Evolutionary conservation across 2,329 filamentous ascomycete genomes (phyloP).

Genomic region (Cladosporium sphaerospermum): DNA sequence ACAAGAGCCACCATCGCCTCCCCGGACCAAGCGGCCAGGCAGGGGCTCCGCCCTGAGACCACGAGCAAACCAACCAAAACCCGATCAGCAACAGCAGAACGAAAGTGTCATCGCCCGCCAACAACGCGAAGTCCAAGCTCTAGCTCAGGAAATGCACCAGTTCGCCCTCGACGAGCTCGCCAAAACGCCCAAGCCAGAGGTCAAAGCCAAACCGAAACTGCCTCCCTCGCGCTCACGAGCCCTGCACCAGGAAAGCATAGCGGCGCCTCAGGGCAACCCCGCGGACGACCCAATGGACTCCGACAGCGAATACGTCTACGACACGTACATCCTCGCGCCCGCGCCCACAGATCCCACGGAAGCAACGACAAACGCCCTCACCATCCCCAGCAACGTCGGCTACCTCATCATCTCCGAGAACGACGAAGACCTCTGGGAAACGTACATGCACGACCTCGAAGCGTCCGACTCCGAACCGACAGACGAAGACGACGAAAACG

Average conservation of each 20-base stretch:
- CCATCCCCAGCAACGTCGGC: slow-evolving; percentile 31
- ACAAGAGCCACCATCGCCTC: neutral
- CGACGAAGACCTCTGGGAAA: slow-evolving; percentile 52
- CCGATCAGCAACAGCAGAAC: neutral
- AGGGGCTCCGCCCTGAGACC: slow-evolving; percentile 17
- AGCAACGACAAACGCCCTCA: slow-evolving; percentile 28
- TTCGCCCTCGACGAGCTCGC: slow-evolving; percentile 24
- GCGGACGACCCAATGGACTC: slow-evolving; percentile 36
- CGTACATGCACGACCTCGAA: slow-evolving; percentile 34
- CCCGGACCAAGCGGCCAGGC: slow-evolving; percentile 19
- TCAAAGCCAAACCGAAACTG: slow-evolving; percentile 11
- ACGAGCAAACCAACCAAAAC: neutral
- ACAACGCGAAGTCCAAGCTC: slow-evolving; percentile 7
- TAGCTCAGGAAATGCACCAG: slow-evolving; percentile 24
- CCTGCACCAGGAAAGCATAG: slow-evolving; percentile 7
- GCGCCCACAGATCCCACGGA: neutral
- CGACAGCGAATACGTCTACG: slow-evolving; percentile 55
- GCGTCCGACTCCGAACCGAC: slow-evolving; percentile 37
- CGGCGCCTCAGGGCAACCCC: slow-evolving; percentile 15
- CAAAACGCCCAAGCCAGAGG: slow-evolving; percentile 13
- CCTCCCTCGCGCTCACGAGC: slow-evolving; percentile 14
- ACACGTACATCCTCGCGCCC: slow-evolving; percentile 50
- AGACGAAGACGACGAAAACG: slow-evolving; percentile 58
- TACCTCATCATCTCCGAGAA: slow-evolving; percentile 46
- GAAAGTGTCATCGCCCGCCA: slow-evolving; percentile 2